These are phyloP conservation scores for Chlorella sp. DNA, from an alignment of 139 green algal genomes.

Conservation along the genomic window DNA sequence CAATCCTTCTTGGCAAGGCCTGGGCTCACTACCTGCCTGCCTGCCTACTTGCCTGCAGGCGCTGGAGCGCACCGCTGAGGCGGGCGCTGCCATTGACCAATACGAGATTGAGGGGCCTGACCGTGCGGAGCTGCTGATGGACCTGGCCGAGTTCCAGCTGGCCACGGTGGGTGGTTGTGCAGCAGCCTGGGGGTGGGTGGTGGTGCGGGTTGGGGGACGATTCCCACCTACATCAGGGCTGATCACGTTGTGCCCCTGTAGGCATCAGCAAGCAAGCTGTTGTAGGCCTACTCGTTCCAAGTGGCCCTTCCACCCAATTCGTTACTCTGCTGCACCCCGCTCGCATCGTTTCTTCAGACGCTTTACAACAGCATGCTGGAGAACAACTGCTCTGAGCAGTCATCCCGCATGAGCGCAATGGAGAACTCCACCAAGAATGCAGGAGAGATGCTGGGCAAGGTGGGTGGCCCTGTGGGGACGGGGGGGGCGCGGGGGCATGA, in stretches of 20 bases:
- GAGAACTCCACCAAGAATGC: slow-evolving; percentile 98
- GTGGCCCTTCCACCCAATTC: background rate
- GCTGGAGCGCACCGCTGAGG: slow-evolving; percentile 77
- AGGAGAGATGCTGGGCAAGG: slow-evolving; percentile 92
- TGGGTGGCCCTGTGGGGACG: background rate
- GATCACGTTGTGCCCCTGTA: no score
- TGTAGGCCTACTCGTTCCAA: no score
- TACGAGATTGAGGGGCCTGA: slow-evolving; percentile 97
- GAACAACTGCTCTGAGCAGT: slow-evolving; percentile 97
- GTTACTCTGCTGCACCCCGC: background rate
- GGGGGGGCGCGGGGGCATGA: no score
- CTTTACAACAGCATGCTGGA: slow-evolving; percentile 97
- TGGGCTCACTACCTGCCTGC: background rate
- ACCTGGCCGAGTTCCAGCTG: slow-evolving; percentile 98
- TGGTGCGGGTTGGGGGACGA: no score
- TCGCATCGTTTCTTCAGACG: slow-evolving; percentile 53
- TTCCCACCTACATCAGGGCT: no score
- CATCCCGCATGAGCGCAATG: slow-evolving; percentile 97
- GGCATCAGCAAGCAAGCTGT: no score
- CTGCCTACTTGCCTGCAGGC: slow-evolving; percentile 43
- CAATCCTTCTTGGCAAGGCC: background rate
- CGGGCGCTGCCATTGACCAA: slow-evolving; percentile 82
- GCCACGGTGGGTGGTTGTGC: slow-evolving; percentile 66
- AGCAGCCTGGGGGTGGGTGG: no score
- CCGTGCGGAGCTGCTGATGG: slow-evolving; percentile 84